Conservation (phyloP, 768 basidiomycete genomes). For the Pisolithus marmoratus region DNA sequence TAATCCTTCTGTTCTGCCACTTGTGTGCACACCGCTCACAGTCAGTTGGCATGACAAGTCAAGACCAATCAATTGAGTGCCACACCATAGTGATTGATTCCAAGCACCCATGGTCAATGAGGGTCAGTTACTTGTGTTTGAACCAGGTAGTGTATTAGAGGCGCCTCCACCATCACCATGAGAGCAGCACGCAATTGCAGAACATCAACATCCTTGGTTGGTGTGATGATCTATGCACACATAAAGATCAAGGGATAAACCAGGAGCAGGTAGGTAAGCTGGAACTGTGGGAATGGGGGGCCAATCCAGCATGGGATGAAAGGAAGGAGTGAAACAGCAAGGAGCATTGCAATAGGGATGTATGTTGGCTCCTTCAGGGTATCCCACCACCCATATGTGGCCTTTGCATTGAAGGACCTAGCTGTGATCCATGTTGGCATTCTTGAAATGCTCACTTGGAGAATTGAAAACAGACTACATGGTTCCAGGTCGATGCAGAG, state of each 20-base stretch:
- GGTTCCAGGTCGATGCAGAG: slow-evolving; percentile 39
- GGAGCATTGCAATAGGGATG: slow-evolving; percentile 12
- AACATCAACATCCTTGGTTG: slow-evolving; percentile 41
- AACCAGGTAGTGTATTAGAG: slow-evolving; percentile 16
- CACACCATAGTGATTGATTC: too few relatives aligned
- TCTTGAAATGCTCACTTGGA: slow-evolving; percentile 2
- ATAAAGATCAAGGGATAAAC: slow-evolving; percentile 44
- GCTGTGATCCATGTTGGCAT: slow-evolving; percentile 8
- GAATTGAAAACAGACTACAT: slow-evolving; percentile 9
- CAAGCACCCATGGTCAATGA: too few relatives aligned
- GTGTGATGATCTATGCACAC: slow-evolving; percentile 47
- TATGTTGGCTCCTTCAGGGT: slow-evolving; percentile 48
- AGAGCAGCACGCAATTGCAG: slow-evolving; percentile 19
- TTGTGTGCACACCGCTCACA: too few relatives aligned
- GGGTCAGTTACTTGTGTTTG: background rate
- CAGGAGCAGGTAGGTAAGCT: slow-evolving; percentile 33
- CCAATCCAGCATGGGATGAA: slow-evolving; percentile 25
- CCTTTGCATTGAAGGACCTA: slow-evolving; percentile 54
- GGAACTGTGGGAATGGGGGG: slow-evolving; percentile 40
- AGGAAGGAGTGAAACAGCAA: slow-evolving; percentile 12
- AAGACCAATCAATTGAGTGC: too few relatives aligned
- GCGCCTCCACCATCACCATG: slow-evolving; percentile 13
- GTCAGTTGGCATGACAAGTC: too few relatives aligned
- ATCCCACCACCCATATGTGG: slow-evolving; percentile 50
- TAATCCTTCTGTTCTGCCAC: too few relatives aligned